A percentile compares a stretch with the other conserved stretches of the same genome.
Conservation (phyloP, 2,329 filamentous ascomycete species). For the Dryadomyces quercivorus region DNA sequence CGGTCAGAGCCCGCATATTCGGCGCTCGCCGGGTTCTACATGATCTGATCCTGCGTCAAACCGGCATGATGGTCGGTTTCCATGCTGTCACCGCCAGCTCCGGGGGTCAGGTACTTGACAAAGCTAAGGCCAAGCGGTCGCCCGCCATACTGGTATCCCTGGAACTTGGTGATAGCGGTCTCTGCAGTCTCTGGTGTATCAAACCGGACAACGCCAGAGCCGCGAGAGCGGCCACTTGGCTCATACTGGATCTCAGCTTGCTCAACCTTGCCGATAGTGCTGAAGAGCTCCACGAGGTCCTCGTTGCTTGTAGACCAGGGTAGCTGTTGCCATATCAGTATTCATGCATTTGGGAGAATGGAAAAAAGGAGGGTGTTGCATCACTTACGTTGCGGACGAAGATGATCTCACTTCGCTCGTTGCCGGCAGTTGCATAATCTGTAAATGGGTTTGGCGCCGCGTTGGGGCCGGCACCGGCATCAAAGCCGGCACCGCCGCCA, state of each 20-base stretch:
- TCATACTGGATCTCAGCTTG: conserved; percentile 99
- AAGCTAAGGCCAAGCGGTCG: conserved; percentile 87
- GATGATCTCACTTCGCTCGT: conserved; percentile 72
- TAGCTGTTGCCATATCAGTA: conserved; percentile 41
- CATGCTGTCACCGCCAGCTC: conserved; percentile 58
- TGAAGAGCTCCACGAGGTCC: conserved; percentile 90
- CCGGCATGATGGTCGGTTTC: conserved; percentile 65
- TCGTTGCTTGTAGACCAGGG: conserved; percentile 99
- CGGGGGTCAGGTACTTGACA: conserved; percentile 75
- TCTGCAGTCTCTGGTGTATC: conserved; percentile 73
- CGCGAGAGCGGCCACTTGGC: conserved; percentile 85
- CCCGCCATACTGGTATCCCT: conserved; percentile 92
- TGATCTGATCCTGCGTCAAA: conserved; percentile 96
- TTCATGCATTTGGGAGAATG: conserved; percentile 12
- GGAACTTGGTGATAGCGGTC: conserved; percentile 93
- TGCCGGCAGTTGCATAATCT: conserved; percentile 77
- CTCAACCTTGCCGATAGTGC: conserved; percentile 94
- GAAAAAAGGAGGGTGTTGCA: neutral
- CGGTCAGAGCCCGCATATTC: neutral
- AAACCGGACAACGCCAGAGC: conserved; percentile 94
- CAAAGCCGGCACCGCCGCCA: conserved; percentile 23
- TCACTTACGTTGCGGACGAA: conserved; percentile 87
- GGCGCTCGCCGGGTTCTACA: conserved; percentile 38
- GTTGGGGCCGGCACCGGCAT: conserved; percentile 29
- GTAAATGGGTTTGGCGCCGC: conserved; percentile 73